Evolutionary conservation across 192 early-diverging fungal genomes (phyloP), one percentile per base, ranked within the genome.

Genomic region (Backusella morwellensis): DNA sequence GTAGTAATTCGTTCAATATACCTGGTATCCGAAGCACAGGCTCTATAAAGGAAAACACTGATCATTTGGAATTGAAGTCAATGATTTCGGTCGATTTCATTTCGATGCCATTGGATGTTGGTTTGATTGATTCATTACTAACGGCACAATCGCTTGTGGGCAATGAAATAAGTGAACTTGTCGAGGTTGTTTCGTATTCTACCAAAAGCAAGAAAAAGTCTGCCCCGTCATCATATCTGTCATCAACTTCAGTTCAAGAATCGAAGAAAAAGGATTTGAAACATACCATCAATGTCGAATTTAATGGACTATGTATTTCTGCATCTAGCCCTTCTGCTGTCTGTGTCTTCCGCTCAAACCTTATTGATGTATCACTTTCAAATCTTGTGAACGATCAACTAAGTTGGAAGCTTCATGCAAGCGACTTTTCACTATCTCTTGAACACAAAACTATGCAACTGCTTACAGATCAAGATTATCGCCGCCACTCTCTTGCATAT

Each of bases 51-150:
- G 74, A 80, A 6, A 72, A 81, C 44, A 66, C 17, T 74, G 79
- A 35, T 19, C 77, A 86, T 42, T 78, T 82, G 32, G 83, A 83
- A 42, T 77, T 91, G 0, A 81, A 85, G 35, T 86, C 87, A 3
- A 86, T 75, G 38, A 88, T 87, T 14, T 86, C 86, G 0, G 82
- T 90, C 32, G 86, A 89, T 66, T 84, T 87, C 41, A 81, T 91
- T 41, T 79, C 86, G 9, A 75, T 88, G 76, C 77, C 78, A 6
- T 66, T 92, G 42, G 85, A 89, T 72, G 92, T 92, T 35, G 86
- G 90, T 70, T 86, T 95, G 77, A 77, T 95, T 66, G 93, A 95
- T 66, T 91, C 93, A 74, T 80, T 95, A n/a, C 77, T 95, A 34
- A 95, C 93, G 0, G 86, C 92, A 3, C 93, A 95, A 50, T 91